phyloP scores from a whole-genome alignment of 495 filamentous ascomycete species.

The Lophiostoma macrostomum region DNA sequence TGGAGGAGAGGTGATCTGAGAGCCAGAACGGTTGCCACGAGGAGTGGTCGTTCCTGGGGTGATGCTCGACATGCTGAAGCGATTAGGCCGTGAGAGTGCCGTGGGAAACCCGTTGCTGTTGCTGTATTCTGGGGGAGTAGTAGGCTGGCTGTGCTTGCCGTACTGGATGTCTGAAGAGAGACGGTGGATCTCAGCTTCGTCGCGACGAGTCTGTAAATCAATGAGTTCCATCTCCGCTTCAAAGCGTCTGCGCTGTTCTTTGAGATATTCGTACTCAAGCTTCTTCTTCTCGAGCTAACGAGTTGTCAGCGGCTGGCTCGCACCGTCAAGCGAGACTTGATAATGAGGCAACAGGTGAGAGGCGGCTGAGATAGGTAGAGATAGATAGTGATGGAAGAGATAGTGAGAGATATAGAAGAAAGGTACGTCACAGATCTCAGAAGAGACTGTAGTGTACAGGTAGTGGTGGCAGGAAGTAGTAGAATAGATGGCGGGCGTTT shows the following conservation, averaged over 20 bases:
- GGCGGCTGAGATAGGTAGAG: neutral
- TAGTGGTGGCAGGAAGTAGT: neutral
- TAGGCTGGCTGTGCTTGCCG: conserved; percentile 86
- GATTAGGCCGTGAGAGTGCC: conserved; percentile 70
- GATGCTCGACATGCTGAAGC: conserved; percentile 79
- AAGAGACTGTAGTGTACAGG: neutral
- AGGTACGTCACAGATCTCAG: neutral
- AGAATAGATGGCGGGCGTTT: neutral
- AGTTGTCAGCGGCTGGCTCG: conserved; percentile 18
- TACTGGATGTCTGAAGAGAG: conserved; percentile 72
- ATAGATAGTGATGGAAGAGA: neutral
- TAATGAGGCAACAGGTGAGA: neutral
- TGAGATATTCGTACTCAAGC: conserved; percentile 77
- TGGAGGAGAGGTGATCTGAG: conserved; percentile 63
- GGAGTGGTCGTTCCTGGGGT: conserved; percentile 62
- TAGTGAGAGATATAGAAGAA: neutral
- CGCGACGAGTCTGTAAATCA: conserved; percentile 73
- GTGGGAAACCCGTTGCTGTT: conserved; percentile 70
- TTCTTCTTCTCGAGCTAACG: conserved; percentile 87
- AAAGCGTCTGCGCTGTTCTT: conserved; percentile 79
- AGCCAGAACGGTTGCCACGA: conserved; percentile 69
- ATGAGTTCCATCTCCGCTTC: conserved; percentile 84
- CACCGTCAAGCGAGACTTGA: conserved; percentile 2
- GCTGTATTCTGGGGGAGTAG: conserved; percentile 91
- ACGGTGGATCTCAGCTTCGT: conserved; percentile 76